Evolutionary conservation across 2,329 filamentous ascomycete genomes (phyloP).

Genomic region (Scorias spongiosa): DNA sequence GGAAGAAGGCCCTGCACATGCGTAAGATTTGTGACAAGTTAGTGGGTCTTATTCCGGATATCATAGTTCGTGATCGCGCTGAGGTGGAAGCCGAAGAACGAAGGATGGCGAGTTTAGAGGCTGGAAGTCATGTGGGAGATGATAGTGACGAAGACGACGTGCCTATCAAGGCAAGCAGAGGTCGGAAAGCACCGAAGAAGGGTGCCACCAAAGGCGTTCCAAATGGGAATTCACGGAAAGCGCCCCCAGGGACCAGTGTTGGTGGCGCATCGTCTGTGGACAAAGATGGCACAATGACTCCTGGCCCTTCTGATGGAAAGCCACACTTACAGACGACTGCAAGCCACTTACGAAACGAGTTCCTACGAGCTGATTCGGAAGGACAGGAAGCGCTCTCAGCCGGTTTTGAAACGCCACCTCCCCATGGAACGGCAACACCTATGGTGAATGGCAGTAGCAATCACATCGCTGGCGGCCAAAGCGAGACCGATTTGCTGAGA

Average conservation of each 20-base stretch:
- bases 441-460: constrained; percentile 52
- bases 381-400: constrained; percentile 58
- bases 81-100: constrained; percentile 67
- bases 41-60: constrained; percentile 85
- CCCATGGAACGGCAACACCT: constrained; percentile 59
- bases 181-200: constrained; percentile 72
- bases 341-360: constrained; percentile 36
- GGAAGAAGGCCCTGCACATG: constrained; percentile 92
- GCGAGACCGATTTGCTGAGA: constrained; percentile 80
- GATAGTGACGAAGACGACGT: constrained; percentile 65
- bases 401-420: constrained; percentile 70
- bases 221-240: constrained; percentile 41
- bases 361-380: constrained; percentile 56
- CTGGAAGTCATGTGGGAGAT: constrained; percentile 40
- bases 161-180: constrained; percentile 94
- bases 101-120: constrained; percentile 67
- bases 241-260: constrained; percentile 26
- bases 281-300: constrained; percentile 54
- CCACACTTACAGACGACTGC: constrained; percentile 39
- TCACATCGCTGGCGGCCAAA: constrained; percentile 47
- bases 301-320: constrained; percentile 54
- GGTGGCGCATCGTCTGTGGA: constrained; percentile 34
- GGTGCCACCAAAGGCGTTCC: constrained; percentile 29
- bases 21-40: constrained; percentile 94
- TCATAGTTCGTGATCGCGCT: constrained; percentile 75